Conservation (phyloP, 345 rosid species). For the Hirschfeldia incana region DNA sequence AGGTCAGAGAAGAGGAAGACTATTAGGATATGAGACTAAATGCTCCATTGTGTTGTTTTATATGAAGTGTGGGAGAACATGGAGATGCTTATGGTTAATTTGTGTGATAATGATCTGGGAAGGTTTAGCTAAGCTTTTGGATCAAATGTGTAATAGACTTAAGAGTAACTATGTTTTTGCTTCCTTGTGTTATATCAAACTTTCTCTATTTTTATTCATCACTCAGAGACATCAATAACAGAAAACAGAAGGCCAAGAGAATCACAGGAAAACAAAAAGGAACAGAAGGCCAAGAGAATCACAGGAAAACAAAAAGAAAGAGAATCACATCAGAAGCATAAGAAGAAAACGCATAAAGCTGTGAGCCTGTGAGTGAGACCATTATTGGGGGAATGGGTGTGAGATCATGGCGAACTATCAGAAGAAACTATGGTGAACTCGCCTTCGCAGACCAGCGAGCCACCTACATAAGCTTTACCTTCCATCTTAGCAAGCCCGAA, state of each 20-base stretch:
- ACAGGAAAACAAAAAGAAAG: background rate
- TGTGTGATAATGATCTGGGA: slow-evolving; percentile 5
- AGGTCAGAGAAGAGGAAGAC: slow-evolving; percentile 15
- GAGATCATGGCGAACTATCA: slow-evolving; percentile 10
- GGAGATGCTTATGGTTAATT: slow-evolving; percentile 4
- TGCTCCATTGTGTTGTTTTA: slow-evolving; percentile 1
- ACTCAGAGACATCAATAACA: background rate
- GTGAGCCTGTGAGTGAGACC: background rate
- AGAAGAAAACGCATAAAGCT: background rate
- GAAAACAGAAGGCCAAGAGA: background rate
- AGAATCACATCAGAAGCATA: no score
- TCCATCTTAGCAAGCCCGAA: slow-evolving; percentile 95
- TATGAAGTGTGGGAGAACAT: background rate
- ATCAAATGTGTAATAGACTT: slow-evolving; percentile 12
- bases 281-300: background rate
- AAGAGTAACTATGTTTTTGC: slow-evolving; percentile 6
- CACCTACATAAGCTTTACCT: slow-evolving; percentile 90
- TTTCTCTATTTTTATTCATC: background rate
- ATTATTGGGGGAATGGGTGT: background rate
- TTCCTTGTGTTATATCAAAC: slow-evolving; percentile 15
- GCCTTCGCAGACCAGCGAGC: slow-evolving; percentile 76
- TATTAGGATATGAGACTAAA: slow-evolving; percentile 22
- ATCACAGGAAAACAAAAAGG: background rate
- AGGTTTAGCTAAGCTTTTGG: slow-evolving; percentile 16
- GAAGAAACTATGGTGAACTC: slow-evolving; percentile 74